A percentile compares a stretch with the other conserved stretches of the same genome.
phyloP scores from a whole-genome alignment of 495 filamentous ascomycete genomes.

The Tuber microsphaerosporum region DNA sequence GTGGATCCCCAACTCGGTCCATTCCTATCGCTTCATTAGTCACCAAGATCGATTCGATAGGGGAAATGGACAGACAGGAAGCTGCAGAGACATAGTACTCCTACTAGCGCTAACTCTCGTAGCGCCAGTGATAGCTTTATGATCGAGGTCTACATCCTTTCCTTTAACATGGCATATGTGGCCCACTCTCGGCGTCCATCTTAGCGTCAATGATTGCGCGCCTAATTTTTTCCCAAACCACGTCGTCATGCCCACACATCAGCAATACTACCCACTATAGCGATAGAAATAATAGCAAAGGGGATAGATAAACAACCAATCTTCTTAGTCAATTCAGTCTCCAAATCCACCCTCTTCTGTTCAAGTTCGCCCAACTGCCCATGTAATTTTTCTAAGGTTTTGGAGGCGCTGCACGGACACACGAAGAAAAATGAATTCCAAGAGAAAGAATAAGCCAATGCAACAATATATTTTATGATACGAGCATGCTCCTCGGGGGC shows the following conservation, averaged over 20 bases:
- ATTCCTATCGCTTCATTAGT: constrained; percentile 45
- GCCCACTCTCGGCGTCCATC: constrained; percentile 74
- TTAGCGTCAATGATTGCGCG: constrained; percentile 61
- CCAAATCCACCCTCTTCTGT: constrained; percentile 54
- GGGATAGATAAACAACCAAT: constrained; percentile 42
- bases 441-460: constrained; percentile 29
- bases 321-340: constrained; percentile 51
- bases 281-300: constrained; percentile 7
- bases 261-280: not conserved
- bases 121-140: constrained; percentile 48
- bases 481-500: constrained; percentile 10
- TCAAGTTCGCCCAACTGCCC: constrained; percentile 53
- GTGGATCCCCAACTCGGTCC: constrained; percentile 68
- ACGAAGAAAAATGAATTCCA: constrained; percentile 15
- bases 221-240: constrained; percentile 24
- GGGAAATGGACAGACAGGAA: constrained; percentile 44
- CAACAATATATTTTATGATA: constrained; percentile 13
- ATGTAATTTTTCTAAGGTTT: constrained; percentile 59
- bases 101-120: constrained; percentile 68
- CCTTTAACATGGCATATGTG: constrained; percentile 89
- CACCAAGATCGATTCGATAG: constrained; percentile 4
- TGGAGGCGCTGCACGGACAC: constrained; percentile 52
- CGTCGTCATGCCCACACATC: not conserved
- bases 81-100: constrained; percentile 74
- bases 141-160: constrained; percentile 54